These are phyloP conservation scores for Fonsecaea pedrosoi DNA, from an alignment of 2,329 filamentous ascomycete species.

Conservation along the genomic window DNA sequence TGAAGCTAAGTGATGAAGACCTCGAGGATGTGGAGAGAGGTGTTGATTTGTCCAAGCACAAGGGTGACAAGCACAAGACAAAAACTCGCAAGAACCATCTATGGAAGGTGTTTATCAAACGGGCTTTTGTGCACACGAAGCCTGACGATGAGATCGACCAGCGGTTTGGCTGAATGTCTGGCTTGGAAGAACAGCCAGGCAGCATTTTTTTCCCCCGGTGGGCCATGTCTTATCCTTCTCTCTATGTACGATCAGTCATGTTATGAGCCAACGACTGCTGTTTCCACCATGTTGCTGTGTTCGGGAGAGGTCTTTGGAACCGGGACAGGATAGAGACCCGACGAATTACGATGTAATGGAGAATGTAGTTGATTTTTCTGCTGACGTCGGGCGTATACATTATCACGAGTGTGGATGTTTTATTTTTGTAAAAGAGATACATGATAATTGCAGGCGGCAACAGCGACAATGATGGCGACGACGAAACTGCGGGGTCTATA, in stretches of 20 bases:
- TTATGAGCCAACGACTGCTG: neutral
- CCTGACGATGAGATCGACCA: slow-evolving; percentile 40
- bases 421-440: neutral
- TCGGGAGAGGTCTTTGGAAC: neutral
- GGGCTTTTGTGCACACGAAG: slow-evolving; percentile 40
- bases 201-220: neutral
- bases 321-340: neutral
- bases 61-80: slow-evolving; percentile 47
- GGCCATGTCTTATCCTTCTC: neutral
- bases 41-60: slow-evolving; percentile 15
- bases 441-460: neutral
- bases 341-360: neutral
- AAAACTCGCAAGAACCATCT: slow-evolving; percentile 39
- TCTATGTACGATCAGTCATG: neutral
- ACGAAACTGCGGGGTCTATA: neutral
- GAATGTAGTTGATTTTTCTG: neutral
- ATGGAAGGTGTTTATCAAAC: slow-evolving; percentile 39
- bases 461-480: neutral
- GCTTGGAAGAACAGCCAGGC: neutral
- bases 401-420: neutral
- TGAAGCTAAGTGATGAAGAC: slow-evolving; percentile 12
- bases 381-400: neutral
- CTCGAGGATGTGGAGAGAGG: slow-evolving; percentile 11
- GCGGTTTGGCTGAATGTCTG: slow-evolving; percentile 33
- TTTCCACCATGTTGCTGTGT: neutral